These are phyloP conservation scores for Senna siamea DNA, from an alignment of 306 rosid genomes.

Conservation along the genomic window DNA sequence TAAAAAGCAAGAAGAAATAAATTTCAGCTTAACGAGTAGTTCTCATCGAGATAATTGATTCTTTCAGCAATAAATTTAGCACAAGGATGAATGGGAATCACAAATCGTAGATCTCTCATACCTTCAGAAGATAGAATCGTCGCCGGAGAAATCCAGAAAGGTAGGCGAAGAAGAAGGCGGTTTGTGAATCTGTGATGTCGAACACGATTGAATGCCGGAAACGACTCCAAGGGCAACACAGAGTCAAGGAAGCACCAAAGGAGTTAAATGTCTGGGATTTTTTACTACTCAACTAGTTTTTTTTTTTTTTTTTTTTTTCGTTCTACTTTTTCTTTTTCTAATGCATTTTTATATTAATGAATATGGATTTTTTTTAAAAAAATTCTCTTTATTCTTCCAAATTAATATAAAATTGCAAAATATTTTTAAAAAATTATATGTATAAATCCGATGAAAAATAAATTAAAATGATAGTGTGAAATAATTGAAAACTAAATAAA, in stretches of 20 bases:
- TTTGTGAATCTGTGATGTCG: too few species aligned
- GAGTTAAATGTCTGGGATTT: not conserved
- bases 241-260: not conserved
- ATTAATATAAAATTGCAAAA: too few species aligned
- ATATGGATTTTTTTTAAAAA: too few species aligned
- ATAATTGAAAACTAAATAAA: too few species aligned
- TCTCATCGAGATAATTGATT: not conserved
- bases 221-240: not conserved
- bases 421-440: too few species aligned
- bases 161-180: not conserved
- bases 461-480: too few species aligned
- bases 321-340: too few species aligned
- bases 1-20: not conserved
- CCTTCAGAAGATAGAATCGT: conserved; percentile 15
- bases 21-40: not conserved
- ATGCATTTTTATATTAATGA: too few species aligned
- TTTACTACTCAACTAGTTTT: too few species aligned
- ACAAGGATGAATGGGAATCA: not conserved
- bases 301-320: too few species aligned
- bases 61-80: not conserved
- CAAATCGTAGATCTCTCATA: not conserved
- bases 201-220: conserved; percentile 16
- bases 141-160: not conserved
- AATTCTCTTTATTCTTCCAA: too few species aligned
- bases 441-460: too few species aligned